Base-by-base conservation (phyloP, 441 rosid species). In the Theobroma grandiflorum region DNA sequence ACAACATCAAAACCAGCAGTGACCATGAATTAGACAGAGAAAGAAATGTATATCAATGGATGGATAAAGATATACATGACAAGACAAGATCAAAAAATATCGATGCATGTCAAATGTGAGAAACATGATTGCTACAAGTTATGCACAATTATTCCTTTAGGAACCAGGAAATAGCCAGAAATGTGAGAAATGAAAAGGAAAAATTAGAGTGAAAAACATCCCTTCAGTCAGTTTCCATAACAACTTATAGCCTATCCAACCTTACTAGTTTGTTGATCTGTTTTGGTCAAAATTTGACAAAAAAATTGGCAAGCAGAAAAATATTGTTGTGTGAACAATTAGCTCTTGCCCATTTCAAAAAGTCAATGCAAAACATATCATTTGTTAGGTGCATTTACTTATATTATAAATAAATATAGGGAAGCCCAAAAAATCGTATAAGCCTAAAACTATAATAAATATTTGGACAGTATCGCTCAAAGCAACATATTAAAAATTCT, bases 401-500 rank as follows among this genome's bases (percentile, higher is more conserved):
- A 16, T 16, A 50, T 31, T 31, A 31, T 6, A 58, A 42, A 58
- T 37, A 16, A 16, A 38, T 52, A 22, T 3, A 38, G 11, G 71
- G 37, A 69, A 45, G 42, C 22, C 14, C 37, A 11, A 45, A 73
- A 16, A 53, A 26, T 10, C 20, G 69, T 26, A 55, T 18, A 62
- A 55, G 37, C 55, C 18, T 49, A 47, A 6, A 64, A 49, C 8
- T 18, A 57, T 18, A 33, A 26, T 26, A 52, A 61, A 22, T 3
- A 18, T 52, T 37, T 64, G 55, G 38, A 43, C 12, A 59, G 52
- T 43, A 61, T 26, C 53, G 53, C 43, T 10, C 16, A 63, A 53
- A 52, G 62, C 22, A 40, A 53, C 58, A 66, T 57, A 45, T 77
- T 66, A 50, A 64, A 37, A 77, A n/a, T 77, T 52, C 45, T 50